Base-by-base conservation (phyloP, 2,329 filamentous ascomycete genomes). In the Periconia sp. region DNA sequence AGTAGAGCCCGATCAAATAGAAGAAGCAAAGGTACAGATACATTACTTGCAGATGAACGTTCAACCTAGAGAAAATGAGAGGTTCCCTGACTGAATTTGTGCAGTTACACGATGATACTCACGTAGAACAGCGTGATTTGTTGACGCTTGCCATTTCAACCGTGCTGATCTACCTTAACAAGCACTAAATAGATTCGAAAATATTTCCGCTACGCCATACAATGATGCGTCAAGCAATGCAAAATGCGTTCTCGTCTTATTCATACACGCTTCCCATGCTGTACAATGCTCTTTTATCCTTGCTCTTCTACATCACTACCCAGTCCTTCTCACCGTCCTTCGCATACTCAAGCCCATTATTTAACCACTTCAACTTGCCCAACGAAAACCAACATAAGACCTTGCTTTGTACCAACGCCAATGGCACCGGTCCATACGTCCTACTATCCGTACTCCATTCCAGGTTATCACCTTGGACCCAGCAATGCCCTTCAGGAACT, bases 401-500 rank as follows among this genome's bases (percentile, higher is more conserved):
- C 71, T 96, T 97, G 45, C 92, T 92, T 64, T 83, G 86, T 43
- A 99, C 84, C 58, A 99, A 77, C 1, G 85, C 93, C 68, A 99
- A 77, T 0, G 94, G 94, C 27, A 99, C 72, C 0, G 94, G 91
- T 0, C 94, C 94, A 76, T 89, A 96, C 41, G 86, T 80, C 57
- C 94, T 85, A 42, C 92, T 97, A 77, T 99, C 94, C 59, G 91
- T 80, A 20, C 92, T 97, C 65, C 84, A 88, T 2, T 85, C 81
- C 56, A 96, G 69, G 73, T 97, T 97, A 74, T 99, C 94, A 2
- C 94, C 94, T 2, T 86, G 84, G 7, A 97, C 79, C 85, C 91
- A 97, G 66, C 92, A 95, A 78, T 99, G 94, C 1, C 94, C 94
- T 68, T 89, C 81, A 0, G 94, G 94, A 15, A 99, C 89, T 80